Conservation (phyloP, 2,329 filamentous ascomycete genomes). For the Cladosporium sphaerospermum region DNA sequence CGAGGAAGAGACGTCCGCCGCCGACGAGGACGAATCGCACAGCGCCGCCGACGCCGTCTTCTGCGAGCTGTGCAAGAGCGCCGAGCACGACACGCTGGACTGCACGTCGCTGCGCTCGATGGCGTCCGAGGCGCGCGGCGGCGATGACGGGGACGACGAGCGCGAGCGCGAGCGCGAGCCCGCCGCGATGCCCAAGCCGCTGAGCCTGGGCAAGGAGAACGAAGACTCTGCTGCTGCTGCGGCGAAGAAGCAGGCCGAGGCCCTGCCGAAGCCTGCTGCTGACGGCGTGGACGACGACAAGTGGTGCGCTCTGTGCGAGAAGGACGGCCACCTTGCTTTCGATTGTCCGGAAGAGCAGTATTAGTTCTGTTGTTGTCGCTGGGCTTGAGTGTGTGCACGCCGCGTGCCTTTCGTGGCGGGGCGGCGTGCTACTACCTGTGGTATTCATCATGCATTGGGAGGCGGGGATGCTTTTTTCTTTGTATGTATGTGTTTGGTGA, state of each 20-base stretch:
- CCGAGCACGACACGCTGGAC: constrained; percentile 86
- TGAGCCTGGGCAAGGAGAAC: constrained; percentile 15
- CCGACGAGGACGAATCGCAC: constrained; percentile 28
- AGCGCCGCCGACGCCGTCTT: constrained; percentile 53
- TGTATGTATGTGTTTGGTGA: too few relatives aligned
- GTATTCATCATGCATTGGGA: too few relatives aligned
- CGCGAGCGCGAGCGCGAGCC: constrained; percentile 9
- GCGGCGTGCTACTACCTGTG: too few relatives aligned
- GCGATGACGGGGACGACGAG: neutral
- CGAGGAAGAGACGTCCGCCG: constrained; percentile 13
- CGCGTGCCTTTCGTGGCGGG: too few relatives aligned
- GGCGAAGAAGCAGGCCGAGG: constrained; percentile 6
- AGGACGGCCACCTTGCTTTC: constrained; percentile 84
- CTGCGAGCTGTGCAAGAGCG: constrained; percentile 94
- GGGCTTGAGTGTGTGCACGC: neutral
- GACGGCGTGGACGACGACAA: constrained; percentile 61
- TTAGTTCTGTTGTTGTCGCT: constrained; percentile 19
- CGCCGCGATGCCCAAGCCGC: constrained; percentile 13
- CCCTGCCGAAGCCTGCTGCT: constrained; percentile 13
- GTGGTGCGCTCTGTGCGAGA: constrained; percentile 96
- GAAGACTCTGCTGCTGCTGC: constrained; percentile 8
- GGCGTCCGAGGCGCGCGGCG: neutral
- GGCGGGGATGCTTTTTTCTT: too few relatives aligned
- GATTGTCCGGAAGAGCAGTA: constrained; percentile 36
- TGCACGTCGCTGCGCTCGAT: constrained; percentile 52